Evolutionary conservation across 139 green algal species (phyloP).

Genomic region (Dunaliella primolecta): DNA sequence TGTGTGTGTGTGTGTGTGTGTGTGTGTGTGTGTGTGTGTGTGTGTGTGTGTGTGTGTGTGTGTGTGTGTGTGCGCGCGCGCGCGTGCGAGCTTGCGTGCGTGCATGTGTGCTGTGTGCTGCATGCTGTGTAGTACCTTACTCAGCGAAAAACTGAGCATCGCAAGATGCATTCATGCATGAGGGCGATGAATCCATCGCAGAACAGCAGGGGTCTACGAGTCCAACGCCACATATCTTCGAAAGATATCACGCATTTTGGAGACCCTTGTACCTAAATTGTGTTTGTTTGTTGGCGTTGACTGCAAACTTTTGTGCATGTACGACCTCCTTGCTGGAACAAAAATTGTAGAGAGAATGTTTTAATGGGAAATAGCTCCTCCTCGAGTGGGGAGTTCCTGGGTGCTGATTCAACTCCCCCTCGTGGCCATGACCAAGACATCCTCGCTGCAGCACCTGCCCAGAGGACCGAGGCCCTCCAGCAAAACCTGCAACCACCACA

Average conservation of each 20-base stretch:
- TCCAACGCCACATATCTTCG: neutral
- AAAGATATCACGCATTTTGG: neutral
- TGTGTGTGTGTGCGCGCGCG: neutral
- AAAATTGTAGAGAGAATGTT: neutral
- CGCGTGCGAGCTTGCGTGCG: neutral
- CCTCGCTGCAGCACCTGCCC: too few relatives aligned
- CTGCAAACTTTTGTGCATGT: neutral
- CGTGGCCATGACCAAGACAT: neutral
- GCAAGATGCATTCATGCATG: neutral
- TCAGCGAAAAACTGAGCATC: neutral
- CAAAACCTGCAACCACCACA: too few relatives aligned
- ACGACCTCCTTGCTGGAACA: too few relatives aligned
- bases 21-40: neutral
- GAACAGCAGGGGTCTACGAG: neutral
- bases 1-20: neutral
- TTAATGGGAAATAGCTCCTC: neutral
- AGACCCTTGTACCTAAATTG: neutral
- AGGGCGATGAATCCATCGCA: too few relatives aligned
- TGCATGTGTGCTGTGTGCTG: neutral
- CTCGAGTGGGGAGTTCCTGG: neutral
- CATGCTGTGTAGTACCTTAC: neutral
- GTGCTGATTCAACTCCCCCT: neutral
- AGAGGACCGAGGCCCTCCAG: too few relatives aligned
- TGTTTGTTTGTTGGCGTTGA: neutral
- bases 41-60: neutral